Percentiles rank a stretch among this genome's conserved stretches.
phyloP scores from a whole-genome alignment of 2,329 filamentous ascomycete species.

The Ramularia collo-cygni region DNA sequence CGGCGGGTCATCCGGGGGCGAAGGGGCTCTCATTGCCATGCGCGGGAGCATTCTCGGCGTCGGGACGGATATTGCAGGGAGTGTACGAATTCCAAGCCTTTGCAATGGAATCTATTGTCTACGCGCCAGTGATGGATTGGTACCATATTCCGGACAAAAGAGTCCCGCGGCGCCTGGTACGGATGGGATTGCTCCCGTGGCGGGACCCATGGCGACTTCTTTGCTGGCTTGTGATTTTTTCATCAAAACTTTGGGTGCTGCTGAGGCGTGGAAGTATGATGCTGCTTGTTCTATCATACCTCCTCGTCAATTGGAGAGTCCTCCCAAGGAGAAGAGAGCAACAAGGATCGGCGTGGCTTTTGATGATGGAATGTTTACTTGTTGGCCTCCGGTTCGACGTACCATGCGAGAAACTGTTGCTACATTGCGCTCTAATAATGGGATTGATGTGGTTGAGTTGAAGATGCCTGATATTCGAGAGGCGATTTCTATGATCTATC shows the following conservation, averaged over 20 bases:
- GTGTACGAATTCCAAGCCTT: conserved; percentile 77
- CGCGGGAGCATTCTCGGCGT: conserved; percentile 54
- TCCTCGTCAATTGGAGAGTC: conserved; percentile 12
- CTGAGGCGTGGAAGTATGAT: conserved; percentile 16
- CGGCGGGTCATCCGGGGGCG: conserved; percentile 61
- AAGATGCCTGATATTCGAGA: conserved; percentile 14
- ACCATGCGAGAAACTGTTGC: conserved; percentile 12
- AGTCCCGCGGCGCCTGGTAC: conserved; percentile 27
- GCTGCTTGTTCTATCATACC: conserved; percentile 13
- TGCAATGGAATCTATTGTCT: conserved; percentile 44
- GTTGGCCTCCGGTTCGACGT: conserved; percentile 17
- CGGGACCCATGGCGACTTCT: conserved; percentile 21
- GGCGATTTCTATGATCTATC: conserved; percentile 9
- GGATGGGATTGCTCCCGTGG: conserved; percentile 27
- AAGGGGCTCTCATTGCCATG: conserved; percentile 54
- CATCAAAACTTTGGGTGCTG: conserved; percentile 13
- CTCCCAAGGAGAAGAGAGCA: conserved; percentile 6
- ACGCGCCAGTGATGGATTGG: conserved; percentile 9
- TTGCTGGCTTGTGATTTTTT: conserved; percentile 15
- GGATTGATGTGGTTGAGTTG: conserved; percentile 14
- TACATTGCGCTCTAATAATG: conserved; percentile 10
- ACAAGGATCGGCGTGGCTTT: conserved; percentile 18
- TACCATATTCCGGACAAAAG: conserved; percentile 30
- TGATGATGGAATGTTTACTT: conserved; percentile 19
- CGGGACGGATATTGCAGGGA: conserved; percentile 55